Percentiles rank a stretch among this genome's conserved stretches.
phyloP scores from a whole-genome alignment of 495 filamentous ascomycete genomes.

The Penicillium pancosmium region DNA sequence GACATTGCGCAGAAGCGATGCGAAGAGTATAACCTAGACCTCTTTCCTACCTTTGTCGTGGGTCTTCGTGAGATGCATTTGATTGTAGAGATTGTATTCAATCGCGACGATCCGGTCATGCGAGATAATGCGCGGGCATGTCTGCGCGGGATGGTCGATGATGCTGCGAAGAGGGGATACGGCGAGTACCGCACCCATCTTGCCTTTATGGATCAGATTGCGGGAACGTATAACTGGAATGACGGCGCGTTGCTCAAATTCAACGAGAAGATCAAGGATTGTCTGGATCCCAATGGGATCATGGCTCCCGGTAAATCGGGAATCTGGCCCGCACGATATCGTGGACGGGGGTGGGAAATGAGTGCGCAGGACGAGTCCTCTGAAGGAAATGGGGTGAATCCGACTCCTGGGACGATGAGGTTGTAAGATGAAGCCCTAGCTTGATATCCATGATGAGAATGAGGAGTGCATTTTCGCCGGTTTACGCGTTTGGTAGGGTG shows the following conservation, averaged over 20 bases:
- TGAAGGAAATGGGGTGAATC: constrained; percentile 14
- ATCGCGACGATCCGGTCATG: constrained; percentile 45
- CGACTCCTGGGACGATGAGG: constrained; percentile 3
- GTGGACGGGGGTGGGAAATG: constrained; percentile 26
- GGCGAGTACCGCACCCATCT: constrained; percentile 60
- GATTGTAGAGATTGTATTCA: constrained; percentile 60
- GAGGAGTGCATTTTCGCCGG: too few relatives aligned
- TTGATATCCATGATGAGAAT: too few relatives aligned
- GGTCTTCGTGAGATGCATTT: constrained; percentile 56
- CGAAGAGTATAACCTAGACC: constrained; percentile 49
- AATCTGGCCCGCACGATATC: constrained; percentile 57
- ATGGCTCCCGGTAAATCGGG: constrained; percentile 58
- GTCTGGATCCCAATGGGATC: constrained; percentile 60
- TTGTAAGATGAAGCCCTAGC: background rate
- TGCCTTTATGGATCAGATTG: constrained; percentile 55
- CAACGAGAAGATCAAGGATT: constrained; percentile 59
- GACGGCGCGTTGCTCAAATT: constrained; percentile 55
- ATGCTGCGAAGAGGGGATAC: constrained; percentile 47
- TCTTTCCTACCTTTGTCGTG: constrained; percentile 54
- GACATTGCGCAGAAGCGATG: constrained; percentile 41
- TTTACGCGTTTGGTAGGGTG: too few relatives aligned
- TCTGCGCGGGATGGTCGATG: constrained; percentile 47
- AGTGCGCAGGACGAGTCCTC: constrained; percentile 5
- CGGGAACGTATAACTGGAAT: constrained; percentile 56
- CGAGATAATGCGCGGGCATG: constrained; percentile 41